Conservation (phyloP, 1,139 yeast genomes). For the Candida albicans region DNA sequence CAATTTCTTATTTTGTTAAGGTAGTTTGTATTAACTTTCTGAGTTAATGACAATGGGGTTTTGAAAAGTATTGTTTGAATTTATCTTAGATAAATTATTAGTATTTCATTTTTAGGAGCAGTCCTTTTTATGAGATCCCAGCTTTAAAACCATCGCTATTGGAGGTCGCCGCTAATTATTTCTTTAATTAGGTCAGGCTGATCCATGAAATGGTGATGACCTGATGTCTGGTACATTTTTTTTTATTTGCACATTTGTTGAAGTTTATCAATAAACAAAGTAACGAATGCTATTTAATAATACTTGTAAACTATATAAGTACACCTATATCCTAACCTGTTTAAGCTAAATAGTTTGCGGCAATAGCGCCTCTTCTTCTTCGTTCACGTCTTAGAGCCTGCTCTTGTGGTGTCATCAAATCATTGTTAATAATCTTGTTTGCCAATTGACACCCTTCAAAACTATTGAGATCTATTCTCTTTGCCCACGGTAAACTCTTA, state of each 20-base stretch:
- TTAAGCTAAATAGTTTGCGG: constrained; percentile 40
- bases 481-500: constrained; percentile 57
- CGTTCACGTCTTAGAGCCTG: constrained; percentile 33
- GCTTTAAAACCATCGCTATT: constrained; percentile 85
- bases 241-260: background rate
- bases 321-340: background rate
- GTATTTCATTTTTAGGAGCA: constrained; percentile 12
- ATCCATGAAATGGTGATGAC: constrained; percentile 79
- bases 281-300: background rate
- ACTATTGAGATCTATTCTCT: constrained; percentile 31
- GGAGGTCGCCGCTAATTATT: constrained; percentile 69
- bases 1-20: background rate
- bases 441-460: constrained; percentile 33
- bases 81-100: constrained; percentile 26
- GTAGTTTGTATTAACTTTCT: background rate
- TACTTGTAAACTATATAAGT: background rate
- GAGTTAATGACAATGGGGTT: constrained; percentile 5
- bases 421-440: constrained; percentile 32
- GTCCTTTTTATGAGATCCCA: constrained; percentile 22
- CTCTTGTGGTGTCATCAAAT: constrained; percentile 31
- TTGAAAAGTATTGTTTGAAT: constrained; percentile 11
- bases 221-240: constrained; percentile 75
- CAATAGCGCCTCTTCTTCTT: constrained; percentile 45
- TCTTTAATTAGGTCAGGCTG: constrained; percentile 43
- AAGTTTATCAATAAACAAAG: background rate